Conservation (phyloP, 2,329 filamentous ascomycete species). For the Fusarium clavum region DNA sequence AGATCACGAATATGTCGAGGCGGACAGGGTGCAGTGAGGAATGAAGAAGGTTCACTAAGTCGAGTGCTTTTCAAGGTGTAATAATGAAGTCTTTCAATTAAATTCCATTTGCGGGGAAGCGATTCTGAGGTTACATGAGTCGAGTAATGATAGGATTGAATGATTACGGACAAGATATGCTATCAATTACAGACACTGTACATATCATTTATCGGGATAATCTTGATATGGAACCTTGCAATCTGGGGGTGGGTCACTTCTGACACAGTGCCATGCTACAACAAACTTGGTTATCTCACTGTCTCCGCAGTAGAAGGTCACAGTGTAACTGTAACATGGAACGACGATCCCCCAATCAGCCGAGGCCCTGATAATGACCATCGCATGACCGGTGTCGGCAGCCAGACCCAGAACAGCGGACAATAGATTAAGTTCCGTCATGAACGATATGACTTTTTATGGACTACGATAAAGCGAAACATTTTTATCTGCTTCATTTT, state of each 20-base stretch:
- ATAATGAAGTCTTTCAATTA: neutral
- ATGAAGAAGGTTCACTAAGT: neutral
- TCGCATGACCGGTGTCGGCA: conserved; percentile 4
- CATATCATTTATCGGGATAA: neutral
- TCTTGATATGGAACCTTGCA: neutral
- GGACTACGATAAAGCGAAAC: neutral
- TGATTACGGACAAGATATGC: conserved; percentile 7
- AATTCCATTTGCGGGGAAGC: neutral
- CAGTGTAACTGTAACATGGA: neutral
- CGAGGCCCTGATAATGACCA: neutral
- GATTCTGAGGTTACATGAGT: neutral
- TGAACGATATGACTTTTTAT: neutral
- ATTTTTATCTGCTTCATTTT: neutral
- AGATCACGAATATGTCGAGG: neutral
- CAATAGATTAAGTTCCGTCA: conserved; percentile 7
- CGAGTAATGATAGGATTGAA: neutral
- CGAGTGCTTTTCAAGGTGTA: neutral
- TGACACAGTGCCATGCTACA: neutral
- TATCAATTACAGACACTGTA: neutral
- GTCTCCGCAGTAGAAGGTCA: neutral
- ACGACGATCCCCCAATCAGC: neutral
- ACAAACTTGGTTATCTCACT: neutral
- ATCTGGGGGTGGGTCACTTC: neutral
- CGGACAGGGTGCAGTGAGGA: neutral
- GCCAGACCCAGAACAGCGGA: neutral